Conservation (phyloP, 306 rosid genomes). For the Prosopis cineraria region DNA sequence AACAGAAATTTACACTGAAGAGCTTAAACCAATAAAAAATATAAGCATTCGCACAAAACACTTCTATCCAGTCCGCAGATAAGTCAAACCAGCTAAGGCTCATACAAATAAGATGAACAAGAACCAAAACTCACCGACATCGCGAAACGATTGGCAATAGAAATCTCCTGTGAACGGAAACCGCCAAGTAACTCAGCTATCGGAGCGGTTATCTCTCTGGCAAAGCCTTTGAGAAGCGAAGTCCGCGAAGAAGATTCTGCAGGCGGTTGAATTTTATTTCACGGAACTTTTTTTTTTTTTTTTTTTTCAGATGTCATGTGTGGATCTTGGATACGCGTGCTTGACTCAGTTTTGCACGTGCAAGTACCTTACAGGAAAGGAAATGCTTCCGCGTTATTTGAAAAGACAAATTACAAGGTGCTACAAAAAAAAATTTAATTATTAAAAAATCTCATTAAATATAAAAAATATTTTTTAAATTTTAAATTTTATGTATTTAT, state of each 20-base stretch:
- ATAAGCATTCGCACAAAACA: not conserved
- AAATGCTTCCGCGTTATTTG: not conserved
- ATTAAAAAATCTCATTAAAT: too few relatives aligned
- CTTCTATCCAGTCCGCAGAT: not conserved
- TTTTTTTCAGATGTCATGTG: not conserved
- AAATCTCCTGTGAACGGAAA: slow-evolving; percentile 14
- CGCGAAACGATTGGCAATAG: slow-evolving; percentile 1
- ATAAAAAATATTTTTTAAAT: too few relatives aligned
- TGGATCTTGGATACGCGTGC: slow-evolving; percentile 4
- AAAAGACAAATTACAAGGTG: too few relatives aligned
- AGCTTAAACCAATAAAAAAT: not conserved
- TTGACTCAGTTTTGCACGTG: slow-evolving; percentile 38
- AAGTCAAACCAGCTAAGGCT: not conserved
- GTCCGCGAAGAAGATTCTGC: not conserved
- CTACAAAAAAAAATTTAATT: too few relatives aligned
- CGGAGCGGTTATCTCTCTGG: not conserved
- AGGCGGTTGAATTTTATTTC: slow-evolving; percentile 1
- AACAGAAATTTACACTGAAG: not conserved
- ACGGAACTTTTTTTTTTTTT: not conserved
- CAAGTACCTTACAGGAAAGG: not conserved
- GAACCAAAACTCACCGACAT: slow-evolving; percentile 51
- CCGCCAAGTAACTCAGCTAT: slow-evolving; percentile 19
- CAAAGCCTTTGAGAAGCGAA: not conserved
- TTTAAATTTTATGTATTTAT: too few relatives aligned
- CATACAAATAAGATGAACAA: not conserved